Percentiles rank a stretch among this genome's conserved stretches.
These are phyloP conservation scores for Ceratobasidium theobromae DNA, from an alignment of 1,284 basidiomycete species.

Conservation along the genomic window DNA sequence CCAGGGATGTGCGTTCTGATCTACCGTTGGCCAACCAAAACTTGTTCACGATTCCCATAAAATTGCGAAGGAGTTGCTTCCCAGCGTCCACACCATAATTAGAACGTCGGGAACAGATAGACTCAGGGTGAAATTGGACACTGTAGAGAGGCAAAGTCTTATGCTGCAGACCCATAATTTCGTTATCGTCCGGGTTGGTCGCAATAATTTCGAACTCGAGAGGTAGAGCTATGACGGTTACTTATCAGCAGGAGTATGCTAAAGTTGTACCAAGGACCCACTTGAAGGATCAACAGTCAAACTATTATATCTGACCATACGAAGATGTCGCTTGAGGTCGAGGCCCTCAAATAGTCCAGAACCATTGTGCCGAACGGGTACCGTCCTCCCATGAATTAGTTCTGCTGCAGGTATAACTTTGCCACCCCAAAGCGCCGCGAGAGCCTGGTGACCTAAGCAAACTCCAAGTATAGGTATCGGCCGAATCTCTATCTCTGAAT, in stretches of 20 bases:
- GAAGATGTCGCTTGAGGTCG: conserved; percentile 47
- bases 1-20: conserved; percentile 29
- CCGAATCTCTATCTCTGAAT: conserved; percentile 46
- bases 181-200: conserved; percentile 42
- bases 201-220: conserved; percentile 49
- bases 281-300: conserved; percentile 47
- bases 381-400: conserved; percentile 83
- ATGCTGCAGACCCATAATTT: conserved; percentile 50
- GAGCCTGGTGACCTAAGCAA: conserved; percentile 90
- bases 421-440: conserved; percentile 78
- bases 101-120: conserved; percentile 48
- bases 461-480: conserved; percentile 81
- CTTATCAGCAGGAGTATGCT: not conserved
- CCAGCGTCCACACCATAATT: conserved; percentile 58
- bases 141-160: conserved; percentile 77
- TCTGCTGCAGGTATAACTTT: conserved; percentile 52
- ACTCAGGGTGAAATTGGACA: conserved; percentile 96
- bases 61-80: conserved; percentile 63
- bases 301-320: conserved; percentile 80
- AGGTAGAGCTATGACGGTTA: conserved; percentile 43
- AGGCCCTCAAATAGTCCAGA: conserved; percentile 65
- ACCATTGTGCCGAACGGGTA: conserved; percentile 59
- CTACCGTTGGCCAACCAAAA: conserved; percentile 60
- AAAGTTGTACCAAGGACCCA: conserved; percentile 41
- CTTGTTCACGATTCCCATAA: conserved; percentile 45